Base-by-base conservation (phyloP, 257 asterid genomes). In the Scutellaria barbata region DNA sequence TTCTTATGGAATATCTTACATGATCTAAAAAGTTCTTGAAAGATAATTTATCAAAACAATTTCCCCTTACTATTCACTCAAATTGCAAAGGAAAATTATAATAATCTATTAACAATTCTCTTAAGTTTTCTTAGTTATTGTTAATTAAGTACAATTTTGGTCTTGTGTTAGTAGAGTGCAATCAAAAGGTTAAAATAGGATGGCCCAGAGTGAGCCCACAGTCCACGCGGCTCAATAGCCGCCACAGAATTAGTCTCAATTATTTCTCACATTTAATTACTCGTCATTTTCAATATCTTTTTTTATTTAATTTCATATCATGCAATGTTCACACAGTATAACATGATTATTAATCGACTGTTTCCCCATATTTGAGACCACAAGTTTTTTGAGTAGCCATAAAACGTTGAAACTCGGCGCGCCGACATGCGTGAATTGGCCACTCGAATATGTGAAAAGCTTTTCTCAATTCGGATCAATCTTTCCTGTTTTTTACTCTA, bases 381-480 rank as follows among this genome's bases (percentile, higher is more conserved):
- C 66, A 43, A n/a, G 0, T 56, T 55, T 39, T 17, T 13, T 16
- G 1, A 41, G 16, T 55, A 13, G 30, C 7, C 22, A 18, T 20
- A 14, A 25, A 25, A 16, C 16, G 45, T 45, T 41, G 48, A 47
- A 46, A 71, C 75, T 61, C 69, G 76, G 76, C 76, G 69, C 12
- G 18, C 61, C 20, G 69, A 9, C n/a, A 2, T 33, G 69, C 7
- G 54, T 60, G 14, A 35, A 9, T 47, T 20, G 69, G 11, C 76
- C 45, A 60, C 39, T 14, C 33, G 39, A 8, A 0, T 18, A 13
- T 7, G 42, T 60, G 8, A 10, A 59, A 39, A 39, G 69, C 10
- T 62, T 22, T 22, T 22, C 25, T 22, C 2, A 0, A 22, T 22
- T 22, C 25, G 25, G 25, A 22, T 22, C 25, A 22, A 22, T 22